These are phyloP conservation scores for Hansenula lynferdii DNA, from an alignment of 1,139 yeast genomes.

Conservation along the genomic window DNA sequence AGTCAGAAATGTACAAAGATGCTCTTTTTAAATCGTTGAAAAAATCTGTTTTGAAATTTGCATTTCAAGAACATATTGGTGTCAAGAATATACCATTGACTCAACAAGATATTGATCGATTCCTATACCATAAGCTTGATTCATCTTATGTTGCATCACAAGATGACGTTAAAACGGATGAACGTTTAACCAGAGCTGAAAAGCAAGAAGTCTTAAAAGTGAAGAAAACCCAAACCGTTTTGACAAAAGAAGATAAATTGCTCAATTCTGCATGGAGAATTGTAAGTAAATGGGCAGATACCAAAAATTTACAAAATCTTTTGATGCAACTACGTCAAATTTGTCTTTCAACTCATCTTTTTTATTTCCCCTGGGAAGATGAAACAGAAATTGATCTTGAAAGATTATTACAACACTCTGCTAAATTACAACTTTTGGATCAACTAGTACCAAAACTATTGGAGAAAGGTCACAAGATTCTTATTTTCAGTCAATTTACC, in stretches of 20 bases:
- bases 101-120: constrained; percentile 35
- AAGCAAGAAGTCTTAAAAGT: constrained; percentile 3
- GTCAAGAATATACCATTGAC: constrained; percentile 28
- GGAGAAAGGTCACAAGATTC: constrained; percentile 52
- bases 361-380: constrained; percentile 70
- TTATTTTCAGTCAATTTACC: constrained; percentile 84
- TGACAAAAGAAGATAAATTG: constrained; percentile 7
- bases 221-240: background rate
- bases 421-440: constrained; percentile 67
- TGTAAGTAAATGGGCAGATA: constrained; percentile 28
- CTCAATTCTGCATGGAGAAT: constrained; percentile 21
- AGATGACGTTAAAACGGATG: constrained; percentile 5
- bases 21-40: constrained; percentile 47
- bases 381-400: constrained; percentile 30
- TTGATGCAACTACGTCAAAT: constrained; percentile 81
- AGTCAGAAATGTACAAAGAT: constrained; percentile 57
- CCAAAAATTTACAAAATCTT: constrained; percentile 53
- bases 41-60: constrained; percentile 36
- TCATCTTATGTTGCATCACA: constrained; percentile 25
- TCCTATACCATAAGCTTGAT: constrained; percentile 31
- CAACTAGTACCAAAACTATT: constrained; percentile 53
- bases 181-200: constrained; percentile 9
- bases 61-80: constrained; percentile 41
- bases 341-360: constrained; percentile 81
- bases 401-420: constrained; percentile 47